phyloP scores from a whole-genome alignment of 164 flowering plant species.

The Santalum album region DNA sequence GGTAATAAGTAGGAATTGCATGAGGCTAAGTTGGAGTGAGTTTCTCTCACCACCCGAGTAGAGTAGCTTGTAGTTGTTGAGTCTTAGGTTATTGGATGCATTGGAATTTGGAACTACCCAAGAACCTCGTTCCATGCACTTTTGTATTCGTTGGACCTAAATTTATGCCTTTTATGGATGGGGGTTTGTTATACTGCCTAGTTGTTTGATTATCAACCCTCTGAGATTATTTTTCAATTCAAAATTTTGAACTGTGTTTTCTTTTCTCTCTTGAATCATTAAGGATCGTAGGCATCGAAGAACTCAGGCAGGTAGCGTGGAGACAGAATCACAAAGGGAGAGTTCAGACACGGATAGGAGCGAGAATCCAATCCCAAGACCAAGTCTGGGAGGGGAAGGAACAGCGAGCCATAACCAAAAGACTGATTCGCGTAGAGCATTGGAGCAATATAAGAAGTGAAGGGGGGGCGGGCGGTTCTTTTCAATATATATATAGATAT shows the following conservation, averaged over 20 bases:
- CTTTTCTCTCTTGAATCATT: not conserved
- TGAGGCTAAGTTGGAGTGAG: too few relatives aligned
- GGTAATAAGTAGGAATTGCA: too few relatives aligned
- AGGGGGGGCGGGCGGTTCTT: constrained; percentile 4
- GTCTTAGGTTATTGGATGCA: too few relatives aligned
- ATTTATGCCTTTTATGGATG: too few relatives aligned
- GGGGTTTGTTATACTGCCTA: too few relatives aligned
- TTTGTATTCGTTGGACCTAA: too few relatives aligned
- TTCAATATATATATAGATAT: constrained; percentile 24
- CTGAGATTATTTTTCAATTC: not conserved
- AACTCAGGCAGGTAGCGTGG: constrained; percentile 48
- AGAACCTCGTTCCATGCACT: too few relatives aligned
- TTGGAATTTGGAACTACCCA: too few relatives aligned
- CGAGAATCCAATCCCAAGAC: constrained; percentile 41
- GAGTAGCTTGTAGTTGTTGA: too few relatives aligned
- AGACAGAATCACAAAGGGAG: constrained; percentile 48
- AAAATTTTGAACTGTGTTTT: not conserved
- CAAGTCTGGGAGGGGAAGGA: constrained; percentile 43
- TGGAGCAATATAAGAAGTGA: constrained; percentile 3
- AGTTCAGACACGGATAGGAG: constrained; percentile 18
- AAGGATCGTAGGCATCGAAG: constrained; percentile 82
- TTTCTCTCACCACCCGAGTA: too few relatives aligned
- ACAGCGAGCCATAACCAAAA: constrained; percentile 14
- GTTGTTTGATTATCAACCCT: not conserved
- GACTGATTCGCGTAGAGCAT: constrained; percentile 4